These are phyloP conservation scores for Erysimum cheiranthoides DNA, from an alignment of 345 rosid species.

Conservation along the genomic window DNA sequence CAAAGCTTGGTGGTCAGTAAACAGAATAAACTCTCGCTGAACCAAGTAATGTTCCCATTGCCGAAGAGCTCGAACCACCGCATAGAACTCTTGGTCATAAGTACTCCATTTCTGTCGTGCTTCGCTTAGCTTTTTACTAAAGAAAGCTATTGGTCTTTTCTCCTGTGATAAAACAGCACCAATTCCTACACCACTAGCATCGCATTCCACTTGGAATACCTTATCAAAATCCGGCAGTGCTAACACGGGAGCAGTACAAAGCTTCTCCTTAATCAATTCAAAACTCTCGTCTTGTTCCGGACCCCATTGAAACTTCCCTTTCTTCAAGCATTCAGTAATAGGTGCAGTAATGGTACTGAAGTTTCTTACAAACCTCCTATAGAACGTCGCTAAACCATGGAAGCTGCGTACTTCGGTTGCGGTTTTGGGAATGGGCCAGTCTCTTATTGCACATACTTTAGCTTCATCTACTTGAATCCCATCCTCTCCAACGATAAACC, in stretches of 20 bases:
- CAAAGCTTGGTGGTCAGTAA: background rate
- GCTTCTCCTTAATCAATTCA: background rate
- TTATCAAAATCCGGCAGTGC: conserved; percentile 14
- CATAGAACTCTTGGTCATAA: conserved; percentile 23
- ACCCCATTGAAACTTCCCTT: no score
- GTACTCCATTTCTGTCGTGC: background rate
- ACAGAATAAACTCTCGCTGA: background rate
- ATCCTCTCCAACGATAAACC: no score
- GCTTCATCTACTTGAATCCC: no score
- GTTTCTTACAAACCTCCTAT: no score
- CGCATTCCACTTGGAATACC: conserved; percentile 16
- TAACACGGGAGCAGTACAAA: background rate
- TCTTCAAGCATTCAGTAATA: no score
- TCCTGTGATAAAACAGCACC: background rate
- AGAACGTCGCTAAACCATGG: no score
- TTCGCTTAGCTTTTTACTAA: conserved; percentile 14
- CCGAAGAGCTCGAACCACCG: background rate
- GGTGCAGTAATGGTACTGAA: no score
- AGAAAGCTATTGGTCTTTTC: background rate
- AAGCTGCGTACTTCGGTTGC: no score
- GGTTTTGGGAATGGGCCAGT: no score
- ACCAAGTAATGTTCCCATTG: background rate
- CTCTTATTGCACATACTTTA: no score
- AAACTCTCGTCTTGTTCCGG: background rate
- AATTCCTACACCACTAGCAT: conserved; percentile 6